Conservation (phyloP, 352 stramenopile species). For the Albugo candida region DNA sequence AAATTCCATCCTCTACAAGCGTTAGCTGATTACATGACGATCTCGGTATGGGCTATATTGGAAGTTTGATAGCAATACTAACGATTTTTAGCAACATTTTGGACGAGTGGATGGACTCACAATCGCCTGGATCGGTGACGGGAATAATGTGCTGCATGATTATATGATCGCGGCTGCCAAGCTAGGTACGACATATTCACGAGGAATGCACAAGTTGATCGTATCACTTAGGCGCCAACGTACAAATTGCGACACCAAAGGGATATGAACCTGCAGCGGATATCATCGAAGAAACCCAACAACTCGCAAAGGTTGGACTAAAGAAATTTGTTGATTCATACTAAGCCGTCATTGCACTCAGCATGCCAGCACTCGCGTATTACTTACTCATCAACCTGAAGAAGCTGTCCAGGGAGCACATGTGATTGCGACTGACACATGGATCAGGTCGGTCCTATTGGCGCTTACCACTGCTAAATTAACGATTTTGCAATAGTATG, state of each 20-base stretch:
- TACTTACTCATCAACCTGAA: constrained; percentile 78
- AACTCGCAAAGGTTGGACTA: constrained; percentile 35
- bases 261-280: constrained; percentile 84
- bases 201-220: neutral
- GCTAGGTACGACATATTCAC: constrained; percentile 26
- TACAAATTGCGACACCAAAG: constrained; percentile 86
- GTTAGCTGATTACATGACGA: constrained; percentile 93
- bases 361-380: constrained; percentile 40
- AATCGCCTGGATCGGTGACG: constrained; percentile 94
- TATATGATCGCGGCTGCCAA: constrained; percentile 89
- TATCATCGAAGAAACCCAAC: constrained; percentile 80
- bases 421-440: constrained; percentile 95
- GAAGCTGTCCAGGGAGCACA: constrained; percentile 88
- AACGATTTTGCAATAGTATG: constrained; percentile 31
- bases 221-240: constrained; percentile 41
- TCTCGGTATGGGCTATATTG: constrained; percentile 39
- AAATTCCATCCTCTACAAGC: constrained; percentile 96
- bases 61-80: neutral
- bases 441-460: constrained; percentile 54
- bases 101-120: constrained; percentile 78
- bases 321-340: neutral
- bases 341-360: constrained; percentile 1
- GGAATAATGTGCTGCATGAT: constrained; percentile 96
- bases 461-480: neutral
- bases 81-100: constrained; percentile 48